Evolutionary conservation across 2,329 filamentous ascomycete species (phyloP).

Genomic region (Tolypocladium tropicale): DNA sequence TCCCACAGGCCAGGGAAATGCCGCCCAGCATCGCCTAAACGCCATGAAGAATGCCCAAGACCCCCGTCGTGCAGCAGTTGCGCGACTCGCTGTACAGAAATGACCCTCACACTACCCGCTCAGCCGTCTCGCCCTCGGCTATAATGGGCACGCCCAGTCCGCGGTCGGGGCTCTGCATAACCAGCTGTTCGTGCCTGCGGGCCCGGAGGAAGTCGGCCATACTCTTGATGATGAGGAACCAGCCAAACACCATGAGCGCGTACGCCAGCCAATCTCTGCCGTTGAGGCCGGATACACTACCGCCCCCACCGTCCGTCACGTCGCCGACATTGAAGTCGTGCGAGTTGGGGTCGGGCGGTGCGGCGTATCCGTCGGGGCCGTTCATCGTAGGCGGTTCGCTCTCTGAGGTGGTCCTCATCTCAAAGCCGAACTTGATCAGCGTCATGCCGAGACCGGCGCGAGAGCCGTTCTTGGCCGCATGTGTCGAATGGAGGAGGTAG

Average conservation of each 20-base stretch:
- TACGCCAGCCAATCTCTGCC: slow-evolving; percentile 87
- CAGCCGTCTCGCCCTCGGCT: slow-evolving; percentile 70
- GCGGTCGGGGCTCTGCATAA: slow-evolving; percentile 84
- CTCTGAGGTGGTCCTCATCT: slow-evolving; percentile 62
- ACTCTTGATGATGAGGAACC: slow-evolving; percentile 95
- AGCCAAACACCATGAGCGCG: slow-evolving; percentile 89
- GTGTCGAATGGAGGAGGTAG: slow-evolving; percentile 94
- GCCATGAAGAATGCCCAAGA: not conserved
- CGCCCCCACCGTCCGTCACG: slow-evolving; percentile 38
- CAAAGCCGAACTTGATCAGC: slow-evolving; percentile 92
- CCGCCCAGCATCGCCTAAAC: not conserved
- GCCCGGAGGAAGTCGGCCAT: slow-evolving; percentile 84
- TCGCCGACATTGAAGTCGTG: slow-evolving; percentile 75
- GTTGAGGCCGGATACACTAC: slow-evolving; percentile 46
- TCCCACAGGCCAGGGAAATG: not conserved
- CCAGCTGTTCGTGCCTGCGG: slow-evolving; percentile 81
- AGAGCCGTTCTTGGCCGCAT: slow-evolving; percentile 95
- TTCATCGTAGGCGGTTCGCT: slow-evolving; percentile 32
- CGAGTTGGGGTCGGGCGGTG: slow-evolving; percentile 77
- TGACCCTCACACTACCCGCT: slow-evolving; percentile 55
- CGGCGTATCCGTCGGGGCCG: slow-evolving; percentile 49
- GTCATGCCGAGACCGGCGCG: slow-evolving; percentile 90
- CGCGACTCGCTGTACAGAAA: not conserved
- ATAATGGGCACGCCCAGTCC: slow-evolving; percentile 79
- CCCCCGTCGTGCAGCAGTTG: not conserved